These are phyloP conservation scores for Phoma sp. DNA, from an alignment of 2,329 filamentous ascomycete genomes.

Conservation along the genomic window DNA sequence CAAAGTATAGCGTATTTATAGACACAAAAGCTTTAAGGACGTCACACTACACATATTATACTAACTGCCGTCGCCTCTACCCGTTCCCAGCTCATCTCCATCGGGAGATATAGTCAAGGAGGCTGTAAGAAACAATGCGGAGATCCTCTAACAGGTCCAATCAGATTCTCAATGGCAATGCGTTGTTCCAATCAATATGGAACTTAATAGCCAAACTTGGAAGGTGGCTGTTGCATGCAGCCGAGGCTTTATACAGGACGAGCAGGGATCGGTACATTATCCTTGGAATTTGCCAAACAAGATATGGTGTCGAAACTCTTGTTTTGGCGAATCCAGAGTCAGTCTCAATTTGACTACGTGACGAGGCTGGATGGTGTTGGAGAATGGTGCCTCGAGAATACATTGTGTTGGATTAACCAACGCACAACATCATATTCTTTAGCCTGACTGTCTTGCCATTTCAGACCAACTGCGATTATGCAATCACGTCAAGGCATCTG, in stretches of 20 bases:
- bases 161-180: background rate
- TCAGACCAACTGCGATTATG: too few species aligned
- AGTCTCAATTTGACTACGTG: too few species aligned
- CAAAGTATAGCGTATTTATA: background rate
- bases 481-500: too few species aligned
- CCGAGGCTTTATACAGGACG: slow-evolving; percentile 1
- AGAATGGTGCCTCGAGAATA: too few species aligned
- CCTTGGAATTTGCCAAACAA: background rate
- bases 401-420: too few species aligned
- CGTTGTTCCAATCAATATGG: background rate
- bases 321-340: too few species aligned
- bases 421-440: too few species aligned
- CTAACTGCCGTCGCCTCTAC: slow-evolving; percentile 1
- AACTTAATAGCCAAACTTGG: background rate
- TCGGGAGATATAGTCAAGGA: background rate
- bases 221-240: background rate
- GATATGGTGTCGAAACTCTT: too few species aligned
- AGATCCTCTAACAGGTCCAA: background rate
- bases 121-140: background rate
- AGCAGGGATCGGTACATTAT: slow-evolving; percentile 4
- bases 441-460: too few species aligned
- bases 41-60: background rate
- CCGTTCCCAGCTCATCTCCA: background rate
- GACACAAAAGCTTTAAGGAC: too few species aligned
- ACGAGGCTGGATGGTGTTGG: too few species aligned